Evolutionary conservation across 2,329 filamentous ascomycete genomes (phyloP).

Genomic region (Fusarium chuoi): DNA sequence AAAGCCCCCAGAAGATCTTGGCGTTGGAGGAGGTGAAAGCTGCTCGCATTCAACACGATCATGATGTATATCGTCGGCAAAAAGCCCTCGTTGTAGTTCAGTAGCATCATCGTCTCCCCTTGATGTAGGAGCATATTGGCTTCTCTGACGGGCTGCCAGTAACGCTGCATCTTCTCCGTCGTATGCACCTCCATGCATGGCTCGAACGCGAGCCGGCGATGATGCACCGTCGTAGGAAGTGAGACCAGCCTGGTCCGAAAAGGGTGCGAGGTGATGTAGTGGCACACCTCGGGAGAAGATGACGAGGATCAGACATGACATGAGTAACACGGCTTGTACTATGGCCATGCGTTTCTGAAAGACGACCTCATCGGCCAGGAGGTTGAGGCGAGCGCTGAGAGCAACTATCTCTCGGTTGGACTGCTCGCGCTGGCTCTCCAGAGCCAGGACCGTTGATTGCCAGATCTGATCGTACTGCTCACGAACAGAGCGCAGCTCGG

Average conservation of each 20-base stretch:
- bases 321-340: conserved; percentile 85
- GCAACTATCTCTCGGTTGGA: conserved; percentile 86
- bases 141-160: conserved; percentile 16
- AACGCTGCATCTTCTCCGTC: not conserved
- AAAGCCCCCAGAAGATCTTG: conserved; percentile 29
- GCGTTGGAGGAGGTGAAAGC: conserved; percentile 44
- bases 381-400: conserved; percentile 80
- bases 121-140: conserved; percentile 13
- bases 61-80: conserved; percentile 16
- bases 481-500: conserved; percentile 80
- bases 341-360: conserved; percentile 93
- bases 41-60: conserved; percentile 34
- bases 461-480: conserved; percentile 95
- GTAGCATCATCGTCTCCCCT: not conserved
- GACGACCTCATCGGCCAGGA: conserved; percentile 92
- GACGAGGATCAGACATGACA: conserved; percentile 87
- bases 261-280: conserved; percentile 47
- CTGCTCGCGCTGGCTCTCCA: conserved; percentile 88
- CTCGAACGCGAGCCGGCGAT: conserved; percentile 20
- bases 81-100: conserved; percentile 8
- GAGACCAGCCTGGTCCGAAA: conserved; percentile 43
- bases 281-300: conserved; percentile 75
- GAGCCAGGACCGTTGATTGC: conserved; percentile 92
- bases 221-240: conserved; percentile 38
- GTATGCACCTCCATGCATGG: conserved; percentile 29